phyloP scores from a whole-genome alignment of 306 rosid genomes.

The Amphicarpaea edgeworthii region DNA sequence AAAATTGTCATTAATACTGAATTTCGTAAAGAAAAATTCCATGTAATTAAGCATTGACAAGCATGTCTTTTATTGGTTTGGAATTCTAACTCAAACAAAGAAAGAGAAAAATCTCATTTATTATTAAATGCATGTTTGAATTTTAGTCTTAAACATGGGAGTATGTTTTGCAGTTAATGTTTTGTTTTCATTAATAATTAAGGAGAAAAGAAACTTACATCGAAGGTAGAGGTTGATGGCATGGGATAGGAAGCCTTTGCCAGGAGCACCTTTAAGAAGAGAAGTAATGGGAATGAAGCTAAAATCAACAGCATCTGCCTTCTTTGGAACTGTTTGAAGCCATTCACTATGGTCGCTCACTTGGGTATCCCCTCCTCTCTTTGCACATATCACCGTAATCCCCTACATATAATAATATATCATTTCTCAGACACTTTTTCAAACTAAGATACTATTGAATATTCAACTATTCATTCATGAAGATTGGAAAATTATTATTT shows the following conservation, averaged over 20 bases:
- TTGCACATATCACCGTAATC: conserved; percentile 73
- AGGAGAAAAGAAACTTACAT: conserved; percentile 59
- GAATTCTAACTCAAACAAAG: not conserved
- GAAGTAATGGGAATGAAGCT: conserved; percentile 81
- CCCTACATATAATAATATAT: conserved; percentile 62
- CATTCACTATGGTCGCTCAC: conserved; percentile 76
- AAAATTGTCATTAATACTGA: not conserved
- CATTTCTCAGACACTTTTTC: conserved; percentile 18
- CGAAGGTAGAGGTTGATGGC: conserved; percentile 95
- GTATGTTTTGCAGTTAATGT: no score
- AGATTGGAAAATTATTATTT: conserved; percentile 3
- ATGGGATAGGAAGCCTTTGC: conserved; percentile 85
- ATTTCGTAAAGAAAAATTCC: not conserved
- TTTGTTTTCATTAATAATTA: not conserved
- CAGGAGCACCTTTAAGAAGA: conserved; percentile 81
- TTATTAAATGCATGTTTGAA: not conserved
- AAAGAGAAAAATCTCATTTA: not conserved
- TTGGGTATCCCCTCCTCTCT: conserved; percentile 77
- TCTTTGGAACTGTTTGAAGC: conserved; percentile 74
- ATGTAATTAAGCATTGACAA: not conserved
- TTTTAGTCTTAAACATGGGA: not conserved
- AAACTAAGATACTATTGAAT: not conserved
- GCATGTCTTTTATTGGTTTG: conserved; percentile 1
- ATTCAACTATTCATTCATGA: not conserved
- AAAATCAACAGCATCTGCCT: conserved; percentile 73